These are phyloP conservation scores for Phanerochaete sordida DNA, from an alignment of 768 basidiomycete species.

Conservation along the genomic window DNA sequence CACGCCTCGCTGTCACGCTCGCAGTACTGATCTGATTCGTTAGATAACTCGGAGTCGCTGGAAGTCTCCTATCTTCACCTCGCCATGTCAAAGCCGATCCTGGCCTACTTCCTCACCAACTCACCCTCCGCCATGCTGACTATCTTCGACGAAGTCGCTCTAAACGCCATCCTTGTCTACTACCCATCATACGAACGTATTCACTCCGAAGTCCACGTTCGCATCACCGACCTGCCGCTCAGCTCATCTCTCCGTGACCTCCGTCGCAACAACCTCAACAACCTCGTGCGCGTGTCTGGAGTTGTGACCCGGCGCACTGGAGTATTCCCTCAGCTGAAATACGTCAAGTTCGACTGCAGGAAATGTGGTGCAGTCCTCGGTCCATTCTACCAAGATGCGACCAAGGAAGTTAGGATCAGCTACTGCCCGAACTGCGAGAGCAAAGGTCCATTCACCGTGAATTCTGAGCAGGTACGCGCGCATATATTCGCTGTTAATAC, in stretches of 20 bases:
- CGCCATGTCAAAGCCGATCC: constrained; percentile 85
- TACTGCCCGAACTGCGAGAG: constrained; percentile 94
- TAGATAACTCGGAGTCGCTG: constrained; percentile 95
- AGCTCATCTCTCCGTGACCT: constrained; percentile 90
- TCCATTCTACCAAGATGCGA: constrained; percentile 97
- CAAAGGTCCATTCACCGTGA: constrained; percentile 93
- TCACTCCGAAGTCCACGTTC: constrained; percentile 96
- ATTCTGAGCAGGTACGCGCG: constrained; percentile 80
- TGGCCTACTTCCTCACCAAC: constrained; percentile 97
- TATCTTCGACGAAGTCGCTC: constrained; percentile 93
- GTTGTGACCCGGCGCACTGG: constrained; percentile 95
- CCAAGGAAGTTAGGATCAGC: constrained; percentile 89
- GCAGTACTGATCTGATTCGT: not conserved
- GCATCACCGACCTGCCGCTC: constrained; percentile 91
- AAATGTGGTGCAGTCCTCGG: constrained; percentile 94
- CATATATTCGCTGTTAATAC: not conserved
- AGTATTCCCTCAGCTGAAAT: constrained; percentile 99
- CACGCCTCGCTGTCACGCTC: not conserved
- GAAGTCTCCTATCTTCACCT: constrained; percentile 98
- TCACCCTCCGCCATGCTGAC: constrained; percentile 89
- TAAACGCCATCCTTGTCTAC: constrained; percentile 91
- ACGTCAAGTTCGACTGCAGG: constrained; percentile 97
- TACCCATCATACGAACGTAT: constrained; percentile 97
- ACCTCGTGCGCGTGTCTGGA: constrained; percentile 90
- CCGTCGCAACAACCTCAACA: constrained; percentile 88